Percentiles rank a stretch among this genome's conserved stretches.
Evolutionary conservation across 2,329 filamentous ascomycete species (phyloP).

Genomic region (Ascochyta lentis): DNA sequence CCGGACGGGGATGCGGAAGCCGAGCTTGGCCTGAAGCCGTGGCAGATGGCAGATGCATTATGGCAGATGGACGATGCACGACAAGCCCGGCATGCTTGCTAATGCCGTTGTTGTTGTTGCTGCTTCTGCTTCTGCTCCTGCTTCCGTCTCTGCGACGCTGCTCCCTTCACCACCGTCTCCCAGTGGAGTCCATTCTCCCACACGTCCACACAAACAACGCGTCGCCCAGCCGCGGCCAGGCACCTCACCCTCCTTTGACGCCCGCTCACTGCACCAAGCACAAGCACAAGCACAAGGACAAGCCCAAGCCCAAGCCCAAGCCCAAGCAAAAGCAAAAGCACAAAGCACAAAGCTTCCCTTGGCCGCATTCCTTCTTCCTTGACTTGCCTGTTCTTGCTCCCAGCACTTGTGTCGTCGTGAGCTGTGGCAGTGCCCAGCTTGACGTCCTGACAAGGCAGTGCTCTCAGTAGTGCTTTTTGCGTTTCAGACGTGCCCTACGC

Average conservation of each 20-base stretch:
- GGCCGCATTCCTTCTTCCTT: slow-evolving; percentile 7
- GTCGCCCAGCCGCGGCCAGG: slow-evolving; percentile 1
- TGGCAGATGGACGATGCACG: not conserved
- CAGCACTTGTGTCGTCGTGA: not conserved
- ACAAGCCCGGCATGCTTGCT: not conserved
- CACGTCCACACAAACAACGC: not conserved
- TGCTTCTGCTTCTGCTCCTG: not conserved
- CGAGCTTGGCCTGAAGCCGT: slow-evolving; percentile 6
- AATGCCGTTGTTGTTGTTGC: not conserved
- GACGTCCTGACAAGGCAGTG: slow-evolving; percentile 1
- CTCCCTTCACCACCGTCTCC: slow-evolving; percentile 28
- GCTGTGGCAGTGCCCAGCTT: slow-evolving; percentile 3
- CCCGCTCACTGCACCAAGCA: not conserved
- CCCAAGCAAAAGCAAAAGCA: no score
- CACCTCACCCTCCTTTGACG: slow-evolving; percentile 6
- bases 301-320: no score
- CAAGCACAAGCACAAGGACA: not conserved
- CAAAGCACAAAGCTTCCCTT: no score
- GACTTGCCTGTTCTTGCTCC: not conserved
- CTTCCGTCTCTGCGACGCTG: slow-evolving; percentile 22
- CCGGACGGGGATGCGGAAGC: slow-evolving; percentile 19
- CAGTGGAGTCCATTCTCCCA: slow-evolving; percentile 1
- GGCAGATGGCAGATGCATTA: not conserved
- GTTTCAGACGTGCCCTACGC: slow-evolving; percentile 9
- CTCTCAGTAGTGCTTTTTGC: slow-evolving; percentile 9